Conservation (phyloP, 257 asterid species). For the Ballota nigra region DNA sequence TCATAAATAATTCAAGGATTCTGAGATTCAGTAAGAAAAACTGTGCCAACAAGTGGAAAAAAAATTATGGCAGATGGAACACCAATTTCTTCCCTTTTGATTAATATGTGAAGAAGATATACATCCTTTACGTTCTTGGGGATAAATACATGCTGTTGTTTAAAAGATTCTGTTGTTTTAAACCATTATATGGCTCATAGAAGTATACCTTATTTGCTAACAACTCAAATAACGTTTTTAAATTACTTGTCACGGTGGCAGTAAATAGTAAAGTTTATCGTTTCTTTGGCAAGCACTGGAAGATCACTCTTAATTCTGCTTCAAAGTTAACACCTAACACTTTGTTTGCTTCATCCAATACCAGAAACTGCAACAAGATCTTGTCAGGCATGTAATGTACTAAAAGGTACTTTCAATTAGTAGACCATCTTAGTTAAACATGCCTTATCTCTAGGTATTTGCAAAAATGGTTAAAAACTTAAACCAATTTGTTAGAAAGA, state of each 20-base stretch:
- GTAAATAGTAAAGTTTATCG: slow-evolving; percentile 92
- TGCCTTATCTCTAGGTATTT: not conserved
- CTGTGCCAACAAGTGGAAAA: slow-evolving; percentile 85
- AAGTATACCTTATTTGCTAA: slow-evolving; percentile 88
- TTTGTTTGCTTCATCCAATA: slow-evolving; percentile 97
- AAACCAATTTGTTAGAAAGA: not conserved
- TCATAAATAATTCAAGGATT: not conserved
- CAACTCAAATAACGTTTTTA: slow-evolving; percentile 70
- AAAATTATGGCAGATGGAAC: slow-evolving; percentile 90
- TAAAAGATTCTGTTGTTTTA: slow-evolving; percentile 81
- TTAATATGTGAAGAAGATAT: slow-evolving; percentile 63
- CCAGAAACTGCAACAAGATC: slow-evolving; percentile 68
- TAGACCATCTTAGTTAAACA: not conserved
- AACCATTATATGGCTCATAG: slow-evolving; percentile 85
- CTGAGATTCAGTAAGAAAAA: not conserved
- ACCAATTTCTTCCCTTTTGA: slow-evolving; percentile 62
- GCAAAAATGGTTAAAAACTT: not conserved
- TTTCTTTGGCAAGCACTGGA: slow-evolving; percentile 82
- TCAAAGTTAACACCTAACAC: slow-evolving; percentile 85
- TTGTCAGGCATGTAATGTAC: slow-evolving; percentile 13
- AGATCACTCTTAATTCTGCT: slow-evolving; percentile 70
- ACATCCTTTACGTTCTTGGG: slow-evolving; percentile 83
- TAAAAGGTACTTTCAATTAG: not conserved
- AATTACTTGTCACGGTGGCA: slow-evolving; percentile 87
- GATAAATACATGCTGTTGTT: slow-evolving; percentile 70